Conservation (phyloP, 2,329 filamentous ascomycete species). For the Trichothecium sympodiale region DNA sequence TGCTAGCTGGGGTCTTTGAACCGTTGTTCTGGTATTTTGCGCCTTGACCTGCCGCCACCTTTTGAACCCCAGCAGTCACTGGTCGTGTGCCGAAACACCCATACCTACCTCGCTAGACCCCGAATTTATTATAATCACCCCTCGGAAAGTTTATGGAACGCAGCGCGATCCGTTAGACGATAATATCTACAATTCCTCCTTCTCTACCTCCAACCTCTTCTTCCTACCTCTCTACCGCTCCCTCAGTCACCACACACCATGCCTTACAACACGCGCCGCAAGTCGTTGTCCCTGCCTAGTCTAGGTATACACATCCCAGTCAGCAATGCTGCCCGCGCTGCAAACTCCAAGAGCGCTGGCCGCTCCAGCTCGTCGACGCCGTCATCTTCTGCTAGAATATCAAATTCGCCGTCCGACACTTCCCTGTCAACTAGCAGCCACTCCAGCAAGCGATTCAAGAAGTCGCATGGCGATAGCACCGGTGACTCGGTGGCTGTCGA, state of each 20-base stretch:
- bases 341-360: conserved; percentile 30
- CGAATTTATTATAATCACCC: too few species aligned
- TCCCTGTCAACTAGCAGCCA: conserved; percentile 18
- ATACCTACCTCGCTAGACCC: neutral
- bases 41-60: too few species aligned
- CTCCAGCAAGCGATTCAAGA: conserved; percentile 61
- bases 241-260: conserved; percentile 39
- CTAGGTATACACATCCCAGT: conserved; percentile 82
- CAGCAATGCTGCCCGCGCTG: conserved; percentile 46
- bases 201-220: neutral
- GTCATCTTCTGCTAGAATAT: conserved; percentile 17
- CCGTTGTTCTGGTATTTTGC: too few species aligned
- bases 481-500: conserved; percentile 67
- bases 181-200: neutral
- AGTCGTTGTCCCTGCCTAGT: conserved; percentile 85
- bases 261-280: conserved; percentile 94
- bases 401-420: conserved; percentile 20
- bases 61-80: too few species aligned
- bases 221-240: neutral
- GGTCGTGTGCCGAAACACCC: neutral
- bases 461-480: conserved; percentile 52
- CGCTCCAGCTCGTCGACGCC: conserved; percentile 16
- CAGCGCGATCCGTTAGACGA: neutral
- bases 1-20: too few species aligned
- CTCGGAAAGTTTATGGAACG: neutral